Evolutionary conservation across 768 basidiomycete genomes (phyloP).

Genomic region (Suillus ampliporus): DNA sequence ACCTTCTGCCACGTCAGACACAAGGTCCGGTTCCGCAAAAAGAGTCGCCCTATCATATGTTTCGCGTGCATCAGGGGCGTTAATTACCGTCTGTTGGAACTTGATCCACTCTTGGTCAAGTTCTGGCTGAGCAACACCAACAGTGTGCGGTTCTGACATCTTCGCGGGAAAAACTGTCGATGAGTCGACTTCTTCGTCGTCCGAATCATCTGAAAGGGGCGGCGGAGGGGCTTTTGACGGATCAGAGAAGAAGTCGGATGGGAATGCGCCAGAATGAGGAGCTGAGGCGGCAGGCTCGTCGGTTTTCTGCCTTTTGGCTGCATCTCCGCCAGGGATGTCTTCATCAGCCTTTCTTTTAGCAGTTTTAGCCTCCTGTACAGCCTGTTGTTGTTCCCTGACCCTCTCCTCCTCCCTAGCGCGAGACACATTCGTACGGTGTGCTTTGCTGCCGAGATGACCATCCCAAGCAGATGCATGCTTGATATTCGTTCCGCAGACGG

Average conservation of each 20-base stretch:
- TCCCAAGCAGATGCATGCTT: constrained; percentile 89
- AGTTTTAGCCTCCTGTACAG: constrained; percentile 41
- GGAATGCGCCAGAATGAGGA: constrained; percentile 45
- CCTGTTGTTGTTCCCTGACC: constrained; percentile 42
- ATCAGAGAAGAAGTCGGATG: constrained; percentile 84
- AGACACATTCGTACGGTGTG: constrained; percentile 70
- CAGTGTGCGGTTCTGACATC: neutral
- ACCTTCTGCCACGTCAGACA: constrained; percentile 51
- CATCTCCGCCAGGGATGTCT: constrained; percentile 32
- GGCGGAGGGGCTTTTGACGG: constrained; percentile 55
- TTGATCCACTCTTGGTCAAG: constrained; percentile 76
- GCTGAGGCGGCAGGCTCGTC: constrained; percentile 16
- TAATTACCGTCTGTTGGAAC: constrained; percentile 71
- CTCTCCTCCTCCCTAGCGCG: constrained; percentile 63
- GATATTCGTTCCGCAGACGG: constrained; percentile 62
- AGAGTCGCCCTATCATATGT: constrained; percentile 74
- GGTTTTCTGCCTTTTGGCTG: constrained; percentile 38
- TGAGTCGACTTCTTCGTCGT: constrained; percentile 46
- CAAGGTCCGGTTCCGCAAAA: constrained; percentile 68
- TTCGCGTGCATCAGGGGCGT: constrained; percentile 48
- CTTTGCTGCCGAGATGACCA: constrained; percentile 83
- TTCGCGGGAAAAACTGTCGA: constrained; percentile 17
- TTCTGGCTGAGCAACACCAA: constrained; percentile 25
- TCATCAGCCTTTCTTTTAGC: constrained; percentile 40
- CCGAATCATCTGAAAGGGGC: constrained; percentile 42